Base-by-base conservation (phyloP, 805 yeast genomes). In the Starmerella apicola region DNA sequence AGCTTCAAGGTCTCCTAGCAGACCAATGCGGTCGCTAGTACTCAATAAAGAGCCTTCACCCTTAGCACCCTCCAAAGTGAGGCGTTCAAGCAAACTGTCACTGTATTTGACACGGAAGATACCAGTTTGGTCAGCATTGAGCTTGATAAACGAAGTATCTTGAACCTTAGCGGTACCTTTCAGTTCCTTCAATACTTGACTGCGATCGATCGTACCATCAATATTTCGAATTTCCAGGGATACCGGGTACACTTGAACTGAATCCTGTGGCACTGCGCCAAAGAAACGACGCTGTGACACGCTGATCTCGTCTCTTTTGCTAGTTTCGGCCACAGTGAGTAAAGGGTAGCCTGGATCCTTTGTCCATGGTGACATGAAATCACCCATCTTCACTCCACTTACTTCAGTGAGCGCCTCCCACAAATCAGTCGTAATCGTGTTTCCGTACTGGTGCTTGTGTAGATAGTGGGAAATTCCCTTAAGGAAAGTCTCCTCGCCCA, bases 401-500 rank as follows among this genome's bases (percentile, higher is more conserved):
- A 67, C 80, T 39, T 70, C 78, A 38, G 76, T 61, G 22, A 82
- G 63, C 3, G 81, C 72, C 32, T 61, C 60, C 85, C 91, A 82
- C 43, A 82, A 67, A 50, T 82, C 86, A 31, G 66, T 68, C 30
- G 91, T 78, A 23, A 72, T 74, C 21, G 91, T 84, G 62, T 82
- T 82, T 32, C 73, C 72, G 54, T 64, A 82, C 51, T 72, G 62
- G 61, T 78, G 73, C 33, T 65, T 65, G 46, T 74, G 67, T 55
- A 82, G 68, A 60, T 82, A 82, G 39, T 63, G 55, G 26, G 84
- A 72, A 33, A 83, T 84, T 45, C 93, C 94, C 51, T 70, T 69
- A 46, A 82, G 64, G 57, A 82, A 83, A 4, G 64, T 58, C 12
- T 76, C 83, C 45, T 67, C 73, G 31, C 91, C 86, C 44, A 83